Evolutionary conservation across 169 alveolate species (phyloP), one percentile per base, ranked within the genome.

Genomic region (Eimeria sp.): DNA sequence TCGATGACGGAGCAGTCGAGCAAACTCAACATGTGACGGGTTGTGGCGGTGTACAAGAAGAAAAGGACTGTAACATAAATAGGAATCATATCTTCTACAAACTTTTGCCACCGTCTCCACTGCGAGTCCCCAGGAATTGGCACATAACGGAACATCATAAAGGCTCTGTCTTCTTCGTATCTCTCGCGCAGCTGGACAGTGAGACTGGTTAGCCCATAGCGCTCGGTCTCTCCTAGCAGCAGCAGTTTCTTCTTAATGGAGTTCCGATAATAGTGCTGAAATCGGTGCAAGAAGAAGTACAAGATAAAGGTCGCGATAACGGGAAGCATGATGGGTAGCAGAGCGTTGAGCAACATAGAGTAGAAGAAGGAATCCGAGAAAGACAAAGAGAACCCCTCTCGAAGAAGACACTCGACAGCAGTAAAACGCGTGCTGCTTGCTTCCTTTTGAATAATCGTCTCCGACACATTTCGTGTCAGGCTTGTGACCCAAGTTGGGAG

Each of bases 41-140:
- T 97, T 14, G 98, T 98, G 78, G 97, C 96, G 18, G 98, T 97
- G 95, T 98, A 98, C 18, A 97, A 96, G 82, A 97, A 97, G 97
- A 98, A 98, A 47, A 98, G 96, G 92, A 97, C 98, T 2, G 99
- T 98, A 67, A 97, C 98, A 94, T 97, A 98, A 58, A 98, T 97
- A 54, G 99, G 99, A 89, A 98, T 98, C 99, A 98, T 98, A 89
- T 98, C 99, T 92, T 98, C 99, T 88, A 98, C 93, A 84, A 97
- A 97, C 89, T 97, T 97, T 54, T 49, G 89, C 92, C 96, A 73
- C 13, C 97, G 73, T n/a, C 95, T 96, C 94, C 94, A 95, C 34
- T 67, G 67, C 34, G 98, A 97, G 58, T 97, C 97, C 43, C 97
- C 97, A 22, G 97, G 97, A 47, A 97, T 89, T 25, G 97, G 97